phyloP scores from a whole-genome alignment of 2,329 filamentous ascomycete genomes.

The Pseudogymnoascus sp. region DNA sequence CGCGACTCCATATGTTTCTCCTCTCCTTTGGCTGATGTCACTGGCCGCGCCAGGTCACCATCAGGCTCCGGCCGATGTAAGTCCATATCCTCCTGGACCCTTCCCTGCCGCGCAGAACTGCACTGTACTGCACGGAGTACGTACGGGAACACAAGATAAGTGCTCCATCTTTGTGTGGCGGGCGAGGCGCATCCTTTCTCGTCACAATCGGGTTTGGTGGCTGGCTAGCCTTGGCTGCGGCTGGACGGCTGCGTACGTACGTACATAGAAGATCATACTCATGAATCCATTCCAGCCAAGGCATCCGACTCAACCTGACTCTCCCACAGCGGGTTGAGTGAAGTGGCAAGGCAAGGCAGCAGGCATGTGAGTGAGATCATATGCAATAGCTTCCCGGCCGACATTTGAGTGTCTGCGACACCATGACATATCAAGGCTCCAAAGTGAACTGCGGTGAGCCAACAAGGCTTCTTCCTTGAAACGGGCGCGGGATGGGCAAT shows the following conservation, averaged over 20 bases:
- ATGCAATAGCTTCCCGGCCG: background rate
- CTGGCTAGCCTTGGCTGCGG: slow-evolving; percentile 2
- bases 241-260: slow-evolving; percentile 4
- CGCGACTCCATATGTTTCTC: slow-evolving; percentile 7
- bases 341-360: slow-evolving; percentile 8
- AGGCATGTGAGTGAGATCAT: slow-evolving; percentile 7
- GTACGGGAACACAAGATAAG: slow-evolving; percentile 2
- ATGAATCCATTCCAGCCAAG: slow-evolving; percentile 6
- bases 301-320: slow-evolving; percentile 6
- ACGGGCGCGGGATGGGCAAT: background rate
- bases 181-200: slow-evolving; percentile 7
- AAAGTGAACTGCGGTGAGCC: slow-evolving; percentile 1
- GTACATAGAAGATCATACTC: slow-evolving; percentile 6
- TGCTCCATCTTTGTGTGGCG: slow-evolving; percentile 7
- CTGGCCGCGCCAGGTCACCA: background rate
- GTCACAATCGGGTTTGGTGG: slow-evolving; percentile 8
- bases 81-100: background rate
- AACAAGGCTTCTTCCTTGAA: slow-evolving; percentile 7
- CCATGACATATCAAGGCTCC: slow-evolving; percentile 5
- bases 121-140: background rate
- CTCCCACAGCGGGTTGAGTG: background rate
- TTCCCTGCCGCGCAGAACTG: background rate
- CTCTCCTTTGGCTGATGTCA: slow-evolving; percentile 5
- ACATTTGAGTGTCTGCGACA: background rate
- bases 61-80: slow-evolving; percentile 2